phyloP scores from a whole-genome alignment of 2,329 filamentous ascomycete species.

The Diaporthe sp. region DNA sequence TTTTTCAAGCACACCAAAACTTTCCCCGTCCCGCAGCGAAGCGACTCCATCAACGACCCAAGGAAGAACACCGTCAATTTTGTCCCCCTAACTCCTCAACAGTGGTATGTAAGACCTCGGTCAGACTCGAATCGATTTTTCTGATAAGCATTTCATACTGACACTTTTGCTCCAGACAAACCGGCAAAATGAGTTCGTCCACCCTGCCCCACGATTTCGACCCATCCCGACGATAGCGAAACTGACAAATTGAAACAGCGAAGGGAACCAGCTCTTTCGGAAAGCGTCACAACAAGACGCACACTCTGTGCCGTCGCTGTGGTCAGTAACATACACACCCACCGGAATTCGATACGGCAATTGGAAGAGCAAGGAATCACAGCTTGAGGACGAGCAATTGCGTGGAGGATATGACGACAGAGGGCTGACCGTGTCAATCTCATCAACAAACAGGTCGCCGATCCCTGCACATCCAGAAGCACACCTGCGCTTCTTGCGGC shows the following conservation, averaged over 20 bases:
- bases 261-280: conserved; percentile 43
- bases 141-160: conserved; percentile 36
- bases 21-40: conserved; percentile 13
- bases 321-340: conserved; percentile 73
- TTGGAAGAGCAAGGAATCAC: conserved; percentile 34
- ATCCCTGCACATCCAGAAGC: conserved; percentile 99
- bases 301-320: conserved; percentile 98
- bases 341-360: not conserved
- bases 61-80: conserved; percentile 38
- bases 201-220: conserved; percentile 38
- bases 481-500: conserved; percentile 94
- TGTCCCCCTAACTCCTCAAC: conserved; percentile 39
- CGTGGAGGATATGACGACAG: conserved; percentile 36
- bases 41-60: conserved; percentile 42
- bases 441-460: conserved; percentile 78
- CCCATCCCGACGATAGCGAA: conserved; percentile 39
- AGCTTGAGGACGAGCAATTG: not conserved
- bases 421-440: conserved; percentile 45
- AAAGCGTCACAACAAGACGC: conserved; percentile 67
- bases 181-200: conserved; percentile 72
- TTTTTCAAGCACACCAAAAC: too few relatives aligned
- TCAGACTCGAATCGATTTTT: not conserved
- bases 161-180: conserved; percentile 49
- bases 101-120: conserved; percentile 36
- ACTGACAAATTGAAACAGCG: conserved; percentile 41